Evolutionary conservation across 805 yeast genomes (phyloP).

Genomic region (Starmerella vitae): DNA sequence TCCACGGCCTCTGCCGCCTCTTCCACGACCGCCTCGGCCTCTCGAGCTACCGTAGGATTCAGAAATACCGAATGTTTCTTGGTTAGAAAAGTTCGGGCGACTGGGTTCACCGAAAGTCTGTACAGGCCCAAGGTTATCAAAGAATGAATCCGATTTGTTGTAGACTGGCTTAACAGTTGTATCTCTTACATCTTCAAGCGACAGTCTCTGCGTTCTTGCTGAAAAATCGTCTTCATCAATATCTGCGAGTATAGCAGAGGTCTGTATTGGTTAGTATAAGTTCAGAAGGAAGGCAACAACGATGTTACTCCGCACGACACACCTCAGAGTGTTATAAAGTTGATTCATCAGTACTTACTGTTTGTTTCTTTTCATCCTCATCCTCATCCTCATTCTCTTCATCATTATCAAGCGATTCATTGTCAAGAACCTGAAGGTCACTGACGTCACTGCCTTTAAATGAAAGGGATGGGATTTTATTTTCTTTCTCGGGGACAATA

Average conservation of each 20-base stretch:
- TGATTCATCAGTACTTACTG: constrained; percentile 23
- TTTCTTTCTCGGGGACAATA: constrained; percentile 38
- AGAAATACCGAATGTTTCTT: no score
- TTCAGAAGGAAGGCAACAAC: constrained; percentile 39
- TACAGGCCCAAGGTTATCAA: constrained; percentile 71
- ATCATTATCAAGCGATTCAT: constrained; percentile 12
- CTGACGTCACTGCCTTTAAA: constrained; percentile 88
- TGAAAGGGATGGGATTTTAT: constrained; percentile 39
- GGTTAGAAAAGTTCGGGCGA: background rate
- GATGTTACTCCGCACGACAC: constrained; percentile 19
- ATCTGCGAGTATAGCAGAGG: constrained; percentile 3
- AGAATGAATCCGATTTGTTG: constrained; percentile 73
- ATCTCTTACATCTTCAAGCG: constrained; percentile 14
- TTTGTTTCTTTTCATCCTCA: constrained; percentile 3
- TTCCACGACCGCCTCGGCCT: constrained; percentile 33
- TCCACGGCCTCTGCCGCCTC: constrained; percentile 23
- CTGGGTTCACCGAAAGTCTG: background rate
- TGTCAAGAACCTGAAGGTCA: constrained; percentile 72
- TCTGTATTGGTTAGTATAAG: constrained; percentile 21
- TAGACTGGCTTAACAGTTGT: constrained; percentile 34
- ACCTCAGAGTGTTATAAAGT: constrained; percentile 18
- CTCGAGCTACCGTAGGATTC: no score
- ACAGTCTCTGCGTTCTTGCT: constrained; percentile 12
- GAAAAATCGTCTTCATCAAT: constrained; percentile 23
- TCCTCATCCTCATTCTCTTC: background rate